phyloP scores from a whole-genome alignment of 2,329 filamentous ascomycete genomes.

The Colletotrichum liriopes region DNA sequence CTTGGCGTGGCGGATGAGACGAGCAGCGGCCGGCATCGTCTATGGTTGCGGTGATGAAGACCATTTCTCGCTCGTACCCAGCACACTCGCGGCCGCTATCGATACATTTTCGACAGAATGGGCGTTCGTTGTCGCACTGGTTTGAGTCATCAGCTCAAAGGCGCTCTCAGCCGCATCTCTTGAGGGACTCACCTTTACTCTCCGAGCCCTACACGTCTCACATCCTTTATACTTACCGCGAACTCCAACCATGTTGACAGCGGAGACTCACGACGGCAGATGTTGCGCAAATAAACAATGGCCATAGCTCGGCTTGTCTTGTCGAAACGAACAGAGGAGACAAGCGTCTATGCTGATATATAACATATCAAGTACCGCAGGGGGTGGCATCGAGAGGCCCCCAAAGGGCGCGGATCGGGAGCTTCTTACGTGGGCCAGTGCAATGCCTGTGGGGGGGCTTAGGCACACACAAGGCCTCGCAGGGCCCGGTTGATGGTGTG shows the following conservation, averaged over 20 bases:
- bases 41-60: constrained; percentile 75
- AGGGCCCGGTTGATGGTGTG: constrained; percentile 37
- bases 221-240: constrained; percentile 76
- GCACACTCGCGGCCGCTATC: constrained; percentile 71
- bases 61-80: constrained; percentile 74
- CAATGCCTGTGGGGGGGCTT: constrained; percentile 18
- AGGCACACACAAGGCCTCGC: constrained; percentile 28
- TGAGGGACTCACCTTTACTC: constrained; percentile 67
- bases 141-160: constrained; percentile 24
- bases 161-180: constrained; percentile 19
- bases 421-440: constrained; percentile 35
- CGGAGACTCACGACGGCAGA: constrained; percentile 3
- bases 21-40: constrained; percentile 70
- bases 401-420: constrained; percentile 16
- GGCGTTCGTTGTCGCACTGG: constrained; percentile 75
- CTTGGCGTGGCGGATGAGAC: constrained; percentile 68
- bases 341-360: constrained; percentile 28
- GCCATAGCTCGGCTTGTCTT: constrained; percentile 14
- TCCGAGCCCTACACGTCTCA: constrained; percentile 72
- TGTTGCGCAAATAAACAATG: constrained; percentile 1
- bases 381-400: constrained; percentile 18
- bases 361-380: constrained; percentile 16
- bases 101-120: constrained; percentile 73
- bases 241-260: constrained; percentile 70
- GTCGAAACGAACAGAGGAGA: constrained; percentile 18